Evolutionary conservation across 2,329 filamentous ascomycete species (phyloP).

Genomic region (Chrysoporthe deuterocubensis): DNA sequence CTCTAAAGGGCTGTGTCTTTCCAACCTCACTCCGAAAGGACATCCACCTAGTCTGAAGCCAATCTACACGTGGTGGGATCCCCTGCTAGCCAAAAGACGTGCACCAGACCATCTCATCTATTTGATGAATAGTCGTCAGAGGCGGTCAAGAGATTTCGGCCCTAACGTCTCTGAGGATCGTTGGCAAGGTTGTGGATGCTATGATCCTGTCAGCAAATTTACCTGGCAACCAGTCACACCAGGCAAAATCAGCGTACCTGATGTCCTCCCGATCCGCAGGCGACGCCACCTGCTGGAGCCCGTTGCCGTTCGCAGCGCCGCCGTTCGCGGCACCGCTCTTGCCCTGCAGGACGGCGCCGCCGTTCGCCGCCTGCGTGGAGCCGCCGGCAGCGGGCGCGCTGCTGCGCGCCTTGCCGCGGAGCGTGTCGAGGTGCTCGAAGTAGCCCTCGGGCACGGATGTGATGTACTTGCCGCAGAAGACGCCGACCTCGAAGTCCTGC

Average conservation of each 20-base stretch:
- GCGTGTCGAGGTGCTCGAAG: slow-evolving; percentile 76
- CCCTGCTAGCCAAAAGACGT: background rate
- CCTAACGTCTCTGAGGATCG: background rate
- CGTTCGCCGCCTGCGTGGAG: slow-evolving; percentile 2
- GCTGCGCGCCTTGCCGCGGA: slow-evolving; percentile 73
- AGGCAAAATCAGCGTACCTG: background rate
- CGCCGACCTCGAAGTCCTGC: slow-evolving; percentile 79
- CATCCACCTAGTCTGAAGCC: background rate
- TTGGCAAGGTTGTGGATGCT: slow-evolving; percentile 12
- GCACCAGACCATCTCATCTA: background rate
- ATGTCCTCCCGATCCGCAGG: slow-evolving; percentile 18
- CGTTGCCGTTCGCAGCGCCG: background rate
- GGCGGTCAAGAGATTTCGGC: background rate
- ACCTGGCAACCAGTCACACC: background rate
- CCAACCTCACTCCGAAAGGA: background rate
- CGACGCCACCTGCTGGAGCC: background rate
- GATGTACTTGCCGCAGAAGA: slow-evolving; percentile 87
- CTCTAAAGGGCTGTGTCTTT: background rate
- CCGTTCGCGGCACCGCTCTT: background rate
- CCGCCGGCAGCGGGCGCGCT: slow-evolving; percentile 19
- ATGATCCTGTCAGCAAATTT: background rate
- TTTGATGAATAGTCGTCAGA: background rate
- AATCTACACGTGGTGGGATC: background rate
- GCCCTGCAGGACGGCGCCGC: background rate
- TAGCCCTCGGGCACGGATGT: slow-evolving; percentile 80